Percentiles rank a stretch among this genome's conserved stretches.
phyloP scores from a whole-genome alignment of 768 basidiomycete genomes.

The Pleurotus citrinopileatus region DNA sequence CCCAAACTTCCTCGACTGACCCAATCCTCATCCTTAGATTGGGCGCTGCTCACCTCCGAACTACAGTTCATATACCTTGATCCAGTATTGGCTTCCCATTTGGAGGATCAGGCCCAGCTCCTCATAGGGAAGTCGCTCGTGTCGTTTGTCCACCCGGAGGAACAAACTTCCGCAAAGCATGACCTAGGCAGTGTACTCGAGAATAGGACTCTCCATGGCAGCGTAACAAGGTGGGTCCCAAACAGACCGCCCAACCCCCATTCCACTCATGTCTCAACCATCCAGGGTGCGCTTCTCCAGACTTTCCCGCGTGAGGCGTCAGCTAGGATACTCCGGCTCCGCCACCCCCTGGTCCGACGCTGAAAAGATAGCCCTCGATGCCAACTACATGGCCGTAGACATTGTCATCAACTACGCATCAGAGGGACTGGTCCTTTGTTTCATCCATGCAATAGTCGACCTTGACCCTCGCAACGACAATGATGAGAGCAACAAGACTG shows the following conservation, averaged over 20 bases:
- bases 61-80: conserved; percentile 82
- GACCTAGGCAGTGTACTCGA: conserved; percentile 76
- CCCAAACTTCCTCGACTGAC: conserved; percentile 30
- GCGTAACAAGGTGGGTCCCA: conserved; percentile 64
- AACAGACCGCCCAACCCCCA: conserved; percentile 13
- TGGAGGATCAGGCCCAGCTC: conserved; percentile 64
- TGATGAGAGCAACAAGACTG: conserved; percentile 67
- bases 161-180: conserved; percentile 67
- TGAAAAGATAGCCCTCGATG: conserved; percentile 67
- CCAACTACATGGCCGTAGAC: conserved; percentile 82
- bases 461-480: conserved; percentile 61
- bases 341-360: conserved; percentile 55
- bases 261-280: conserved; percentile 14
- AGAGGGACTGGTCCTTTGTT: conserved; percentile 83
- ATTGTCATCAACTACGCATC: conserved; percentile 90
- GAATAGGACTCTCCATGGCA: conserved; percentile 75
- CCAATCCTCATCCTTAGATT: conserved; percentile 46
- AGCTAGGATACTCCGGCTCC: conserved; percentile 66
- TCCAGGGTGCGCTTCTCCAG: conserved; percentile 79
- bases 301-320: conserved; percentile 66
- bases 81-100: conserved; percentile 72
- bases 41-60: conserved; percentile 75
- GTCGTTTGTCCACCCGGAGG: conserved; percentile 82
- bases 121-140: conserved; percentile 73
- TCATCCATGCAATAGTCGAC: conserved; percentile 82